Conservation (phyloP, 2,329 filamentous ascomycete species). For the Curvularia sp. region DNA sequence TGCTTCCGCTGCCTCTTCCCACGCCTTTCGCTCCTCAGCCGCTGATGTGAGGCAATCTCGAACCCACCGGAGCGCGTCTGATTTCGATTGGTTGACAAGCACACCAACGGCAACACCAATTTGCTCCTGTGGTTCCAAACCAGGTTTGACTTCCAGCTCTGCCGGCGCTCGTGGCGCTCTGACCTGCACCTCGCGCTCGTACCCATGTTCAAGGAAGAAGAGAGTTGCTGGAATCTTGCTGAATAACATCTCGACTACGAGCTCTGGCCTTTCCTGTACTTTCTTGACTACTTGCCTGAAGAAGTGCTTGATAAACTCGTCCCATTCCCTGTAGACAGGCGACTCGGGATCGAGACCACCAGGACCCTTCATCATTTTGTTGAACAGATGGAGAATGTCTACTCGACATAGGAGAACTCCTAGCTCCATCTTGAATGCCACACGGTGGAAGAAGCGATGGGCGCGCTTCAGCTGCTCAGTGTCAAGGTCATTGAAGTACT, state of each 20-base stretch:
- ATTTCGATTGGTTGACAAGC: slow-evolving; percentile 79
- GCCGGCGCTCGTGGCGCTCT: slow-evolving; percentile 74
- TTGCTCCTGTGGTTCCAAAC: slow-evolving; percentile 69
- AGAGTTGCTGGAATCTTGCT: slow-evolving; percentile 86
- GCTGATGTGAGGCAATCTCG: slow-evolving; percentile 74
- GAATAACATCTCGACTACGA: slow-evolving; percentile 92
- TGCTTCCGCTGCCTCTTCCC: slow-evolving; percentile 75
- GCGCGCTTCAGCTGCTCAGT: slow-evolving; percentile 84
- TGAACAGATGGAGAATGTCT: slow-evolving; percentile 86
- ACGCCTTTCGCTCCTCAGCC: slow-evolving; percentile 75
- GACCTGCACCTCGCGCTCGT: slow-evolving; percentile 77
- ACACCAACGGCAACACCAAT: slow-evolving; percentile 81
- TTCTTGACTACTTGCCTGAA: slow-evolving; percentile 83
- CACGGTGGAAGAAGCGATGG: slow-evolving; percentile 91
- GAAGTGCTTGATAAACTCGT: slow-evolving; percentile 84
- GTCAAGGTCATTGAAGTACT: slow-evolving; percentile 81
- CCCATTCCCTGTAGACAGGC: slow-evolving; percentile 84
- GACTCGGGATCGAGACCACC: slow-evolving; percentile 73
- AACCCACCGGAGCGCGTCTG: slow-evolving; percentile 80
- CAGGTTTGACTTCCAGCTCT: slow-evolving; percentile 81
- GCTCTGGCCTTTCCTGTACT: slow-evolving; percentile 81
- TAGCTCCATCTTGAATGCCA: slow-evolving; percentile 94
- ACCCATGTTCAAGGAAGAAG: slow-evolving; percentile 89
- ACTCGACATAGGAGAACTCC: slow-evolving; percentile 87
- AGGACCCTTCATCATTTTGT: slow-evolving; percentile 91